Base-by-base conservation (phyloP, 345 rosid species). In the Eutrema japonicum region DNA sequence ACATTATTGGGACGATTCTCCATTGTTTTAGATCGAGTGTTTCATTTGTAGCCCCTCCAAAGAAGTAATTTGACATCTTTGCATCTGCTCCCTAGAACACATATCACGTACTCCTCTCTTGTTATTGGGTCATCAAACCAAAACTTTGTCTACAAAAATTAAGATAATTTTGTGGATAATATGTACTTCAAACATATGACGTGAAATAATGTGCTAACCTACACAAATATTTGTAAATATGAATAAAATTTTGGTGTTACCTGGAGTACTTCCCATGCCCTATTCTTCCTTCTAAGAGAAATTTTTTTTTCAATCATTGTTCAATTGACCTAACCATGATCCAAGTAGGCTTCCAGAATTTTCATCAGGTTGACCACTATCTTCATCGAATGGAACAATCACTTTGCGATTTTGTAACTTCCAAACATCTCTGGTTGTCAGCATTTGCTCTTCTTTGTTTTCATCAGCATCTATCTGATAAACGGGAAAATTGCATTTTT, bases 361-460 rank as follows among this genome's bases (percentile, higher is more conserved):
- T 29, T 32, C 53, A 46, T 8, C 10, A 8, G 29, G 16, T 16
- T 16, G 16, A 3, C 26, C 61, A 3, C 4, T 13, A 5, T 53
- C 58, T 33, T 33, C 26, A 63, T 63, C 68, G 9, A 63, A 63
- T 5, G 45, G 27, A 2, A 63, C 38, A 7, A 63, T 61, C 7
- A 42, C 66, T 27, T 42, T 26, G 12, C 29, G 35, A n/a, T 29
- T n/a, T 27, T 30, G 13, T 18, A 62, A 13, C 7, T 62, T 62
- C 27, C 52, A 62, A n/a, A 62, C n/a, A 62, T 62, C 67, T 43
- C 5, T 62, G 2, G 67, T 13, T 6, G 67, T 62, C 27, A 43
- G 4, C 27, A 9, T 7, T 29, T 62, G 10, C 2, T 55, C 60
- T 32, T 55, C 60, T 2, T n/a, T 55, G 10, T n/a, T 29, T 22